These are phyloP conservation scores for Aspergillus incahuasiensis DNA, from an alignment of 495 filamentous ascomycete species.

Conservation along the genomic window DNA sequence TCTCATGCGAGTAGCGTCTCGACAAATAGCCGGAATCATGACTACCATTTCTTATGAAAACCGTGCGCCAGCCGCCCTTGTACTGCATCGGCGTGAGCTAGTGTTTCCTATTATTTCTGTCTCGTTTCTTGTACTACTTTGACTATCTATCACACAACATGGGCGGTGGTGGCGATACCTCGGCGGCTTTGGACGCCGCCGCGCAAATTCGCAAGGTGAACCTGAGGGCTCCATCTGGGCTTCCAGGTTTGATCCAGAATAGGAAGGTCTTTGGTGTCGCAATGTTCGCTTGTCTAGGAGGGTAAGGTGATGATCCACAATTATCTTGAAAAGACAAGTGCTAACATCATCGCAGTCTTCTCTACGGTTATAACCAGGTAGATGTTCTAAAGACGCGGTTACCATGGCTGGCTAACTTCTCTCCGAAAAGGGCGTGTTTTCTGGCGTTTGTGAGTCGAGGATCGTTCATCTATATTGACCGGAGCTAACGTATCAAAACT, in stretches of 20 bases:
- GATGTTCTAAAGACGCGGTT: neutral
- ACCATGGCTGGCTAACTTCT: neutral
- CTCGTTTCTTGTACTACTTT: neutral
- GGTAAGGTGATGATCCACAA: constrained; percentile 25
- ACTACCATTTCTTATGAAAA: neutral
- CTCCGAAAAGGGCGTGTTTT: constrained; percentile 5
- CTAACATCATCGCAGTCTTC: constrained; percentile 14
- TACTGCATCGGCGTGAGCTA: neutral
- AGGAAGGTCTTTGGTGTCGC: constrained; percentile 55
- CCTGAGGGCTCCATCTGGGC: constrained; percentile 61
- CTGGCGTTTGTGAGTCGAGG: constrained; percentile 10
- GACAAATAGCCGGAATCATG: constrained; percentile 5
- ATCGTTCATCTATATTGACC: neutral
- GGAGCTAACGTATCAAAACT: neutral
- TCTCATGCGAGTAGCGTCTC: neutral
- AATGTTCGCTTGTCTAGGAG: constrained; percentile 71
- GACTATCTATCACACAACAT: constrained; percentile 17
- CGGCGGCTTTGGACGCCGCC: constrained; percentile 49
- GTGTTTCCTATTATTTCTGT: neutral
- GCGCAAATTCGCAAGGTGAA: constrained; percentile 60
- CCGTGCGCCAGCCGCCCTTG: neutral
- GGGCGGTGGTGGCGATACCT: constrained; percentile 30
- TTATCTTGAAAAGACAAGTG: neutral
- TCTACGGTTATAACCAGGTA: constrained; percentile 67
- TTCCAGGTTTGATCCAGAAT: constrained; percentile 62